These are phyloP conservation scores for Cicer chorassanicum DNA, from an alignment of 306 rosid genomes.

Conservation along the genomic window DNA sequence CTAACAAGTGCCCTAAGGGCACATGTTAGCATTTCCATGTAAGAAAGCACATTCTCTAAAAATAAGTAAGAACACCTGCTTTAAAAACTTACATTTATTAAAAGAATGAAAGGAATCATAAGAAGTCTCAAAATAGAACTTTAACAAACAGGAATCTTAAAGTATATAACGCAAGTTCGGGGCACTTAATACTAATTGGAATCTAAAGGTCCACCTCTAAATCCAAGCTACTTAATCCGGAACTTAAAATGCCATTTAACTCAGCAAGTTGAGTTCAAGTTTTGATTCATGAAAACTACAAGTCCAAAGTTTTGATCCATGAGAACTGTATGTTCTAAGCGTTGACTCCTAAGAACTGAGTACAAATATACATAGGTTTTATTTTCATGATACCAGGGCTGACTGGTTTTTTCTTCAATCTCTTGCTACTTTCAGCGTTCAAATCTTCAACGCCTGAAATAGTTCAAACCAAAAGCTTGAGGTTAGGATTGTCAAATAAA, in stretches of 20 bases:
- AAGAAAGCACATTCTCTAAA: too few relatives aligned
- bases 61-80: too few relatives aligned
- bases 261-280: constrained; percentile 29
- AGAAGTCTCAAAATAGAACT: not conserved
- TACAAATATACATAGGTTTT: not conserved
- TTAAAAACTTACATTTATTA: too few relatives aligned
- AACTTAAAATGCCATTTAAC: constrained; percentile 20
- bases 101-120: not conserved
- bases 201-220: not conserved
- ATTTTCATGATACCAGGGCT: not conserved
- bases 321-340: not conserved
- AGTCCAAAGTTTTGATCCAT: constrained; percentile 4
- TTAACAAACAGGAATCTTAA: not conserved
- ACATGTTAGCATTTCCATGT: too few relatives aligned
- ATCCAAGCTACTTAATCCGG: not conserved
- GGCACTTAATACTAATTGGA: not conserved
- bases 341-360: not conserved
- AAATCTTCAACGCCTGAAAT: constrained; percentile 62
- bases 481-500: constrained; percentile 25
- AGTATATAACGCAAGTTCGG: not conserved
- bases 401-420: not conserved
- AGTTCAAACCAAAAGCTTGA: constrained; percentile 32
- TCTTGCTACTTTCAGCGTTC: constrained; percentile 42
- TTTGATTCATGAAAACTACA: constrained; percentile 14
- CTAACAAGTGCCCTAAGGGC: too few relatives aligned